phyloP scores from a whole-genome alignment of 768 basidiomycete species.

The Mrakia gelida region DNA sequence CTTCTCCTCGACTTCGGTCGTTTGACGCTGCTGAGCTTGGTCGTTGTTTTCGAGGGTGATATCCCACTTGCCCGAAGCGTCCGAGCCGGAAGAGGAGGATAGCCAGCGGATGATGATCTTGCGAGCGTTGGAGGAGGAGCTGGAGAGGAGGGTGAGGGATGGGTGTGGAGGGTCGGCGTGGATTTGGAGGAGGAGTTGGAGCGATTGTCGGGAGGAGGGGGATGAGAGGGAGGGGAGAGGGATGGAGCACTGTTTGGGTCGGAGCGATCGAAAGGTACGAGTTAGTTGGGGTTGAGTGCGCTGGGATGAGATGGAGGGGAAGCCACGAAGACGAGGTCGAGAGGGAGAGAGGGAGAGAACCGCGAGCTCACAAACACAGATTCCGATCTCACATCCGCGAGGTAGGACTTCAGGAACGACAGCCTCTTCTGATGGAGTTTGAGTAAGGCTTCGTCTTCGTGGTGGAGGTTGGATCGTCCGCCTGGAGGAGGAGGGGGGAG shows the following conservation, averaged over 20 bases:
- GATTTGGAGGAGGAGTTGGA: not conserved
- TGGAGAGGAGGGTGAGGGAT: constrained; percentile 14
- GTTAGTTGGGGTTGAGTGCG: not conserved
- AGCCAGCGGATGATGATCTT: not conserved
- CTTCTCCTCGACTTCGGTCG: not conserved
- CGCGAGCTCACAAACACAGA: constrained; percentile 7
- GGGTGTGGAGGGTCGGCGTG: constrained; percentile 12
- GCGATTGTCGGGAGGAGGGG: not conserved
- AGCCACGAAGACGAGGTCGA: not conserved
- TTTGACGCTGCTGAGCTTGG: no score
- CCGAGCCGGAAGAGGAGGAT: not conserved
- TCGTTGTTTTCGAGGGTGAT: not conserved
- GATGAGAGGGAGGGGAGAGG: not conserved
- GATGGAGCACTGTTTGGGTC: not conserved
- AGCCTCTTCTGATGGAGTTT: constrained; percentile 13
- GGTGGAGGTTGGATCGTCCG: not conserved
- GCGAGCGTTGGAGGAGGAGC: not conserved
- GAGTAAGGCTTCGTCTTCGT: not conserved
- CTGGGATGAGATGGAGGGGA: not conserved
- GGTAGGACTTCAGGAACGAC: not conserved
- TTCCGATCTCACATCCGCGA: not conserved
- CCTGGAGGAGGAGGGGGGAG: not conserved
- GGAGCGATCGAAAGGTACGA: not conserved
- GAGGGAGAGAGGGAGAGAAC: not conserved
- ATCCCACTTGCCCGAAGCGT: not conserved